A percentile compares a stretch with the other conserved stretches of the same genome.
Evolutionary conservation across 75 land plant genomes (phyloP).

Genomic region (Picea sitchensis): DNA sequence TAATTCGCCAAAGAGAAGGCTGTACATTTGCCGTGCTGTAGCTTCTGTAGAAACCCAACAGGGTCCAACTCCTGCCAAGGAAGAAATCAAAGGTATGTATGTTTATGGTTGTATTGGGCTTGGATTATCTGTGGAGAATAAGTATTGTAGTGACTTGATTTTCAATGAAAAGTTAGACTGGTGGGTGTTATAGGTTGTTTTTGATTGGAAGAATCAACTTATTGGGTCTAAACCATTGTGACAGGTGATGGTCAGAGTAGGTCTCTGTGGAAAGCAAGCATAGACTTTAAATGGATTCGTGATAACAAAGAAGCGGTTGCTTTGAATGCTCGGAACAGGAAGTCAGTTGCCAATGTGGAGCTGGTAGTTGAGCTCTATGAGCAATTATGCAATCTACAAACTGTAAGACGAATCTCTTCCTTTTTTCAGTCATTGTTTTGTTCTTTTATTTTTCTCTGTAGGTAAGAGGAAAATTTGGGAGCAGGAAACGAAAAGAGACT

Average conservation of each 20-base stretch:
- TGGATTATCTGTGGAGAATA: neutral
- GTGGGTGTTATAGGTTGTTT: no score
- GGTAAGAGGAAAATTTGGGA: neutral
- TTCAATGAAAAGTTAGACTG: no score
- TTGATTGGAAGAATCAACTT: no score
- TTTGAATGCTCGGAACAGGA: constrained; percentile 63
- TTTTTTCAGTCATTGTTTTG: neutral
- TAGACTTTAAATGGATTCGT: constrained; percentile 92
- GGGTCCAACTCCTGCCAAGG: neutral
- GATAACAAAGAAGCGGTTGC: constrained; percentile 86
- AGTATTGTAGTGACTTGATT: neutral
- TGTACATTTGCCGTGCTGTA: neutral
- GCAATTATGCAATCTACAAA: constrained; percentile 39
- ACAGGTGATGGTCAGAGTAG: neutral
- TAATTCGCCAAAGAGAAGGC: neutral
- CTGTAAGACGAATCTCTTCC: constrained; percentile 34
- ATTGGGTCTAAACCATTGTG: no score
- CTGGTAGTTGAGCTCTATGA: constrained; percentile 79
- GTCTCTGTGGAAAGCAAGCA: constrained; percentile 81
- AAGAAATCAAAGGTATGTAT: constrained; percentile 1
- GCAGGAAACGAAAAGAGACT: neutral
- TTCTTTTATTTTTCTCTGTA: neutral
- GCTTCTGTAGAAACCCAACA: constrained; percentile 4
- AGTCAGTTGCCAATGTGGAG: constrained; percentile 75
- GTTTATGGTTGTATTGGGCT: neutral